A percentile compares a stretch with the other conserved stretches of the same genome.
These are phyloP conservation scores for Trichaptum fuscoviolaceum DNA, from an alignment of 768 basidiomycete species.

Conservation along the genomic window DNA sequence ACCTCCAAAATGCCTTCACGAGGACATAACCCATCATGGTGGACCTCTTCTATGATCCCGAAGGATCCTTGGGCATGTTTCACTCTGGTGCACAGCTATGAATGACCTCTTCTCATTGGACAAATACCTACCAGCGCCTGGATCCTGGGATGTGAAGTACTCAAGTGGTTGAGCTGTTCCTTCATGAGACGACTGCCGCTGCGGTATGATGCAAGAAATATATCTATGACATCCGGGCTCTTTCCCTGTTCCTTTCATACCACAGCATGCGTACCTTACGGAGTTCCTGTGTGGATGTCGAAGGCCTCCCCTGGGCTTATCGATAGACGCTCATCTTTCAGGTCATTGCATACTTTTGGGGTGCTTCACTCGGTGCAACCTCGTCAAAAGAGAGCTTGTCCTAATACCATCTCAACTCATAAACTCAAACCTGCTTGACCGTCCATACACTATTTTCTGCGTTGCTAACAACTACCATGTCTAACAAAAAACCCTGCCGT, in stretches of 20 bases:
- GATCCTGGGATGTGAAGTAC: background rate
- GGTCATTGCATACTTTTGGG: background rate
- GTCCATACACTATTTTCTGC: background rate
- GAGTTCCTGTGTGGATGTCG: background rate
- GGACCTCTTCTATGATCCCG: too few relatives aligned
- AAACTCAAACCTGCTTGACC: background rate
- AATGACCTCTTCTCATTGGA: background rate
- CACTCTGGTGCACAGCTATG: background rate
- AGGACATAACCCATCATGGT: too few relatives aligned
- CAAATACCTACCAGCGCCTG: background rate
- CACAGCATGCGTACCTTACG: background rate
- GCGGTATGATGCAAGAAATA: background rate
- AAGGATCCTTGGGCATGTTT: too few relatives aligned
- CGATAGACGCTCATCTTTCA: background rate
- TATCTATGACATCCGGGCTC: background rate
- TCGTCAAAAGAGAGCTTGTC: too few relatives aligned
- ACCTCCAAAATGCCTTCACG: too few relatives aligned
- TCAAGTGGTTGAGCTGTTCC: background rate
- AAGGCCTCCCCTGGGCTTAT: background rate
- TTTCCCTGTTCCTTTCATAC: background rate
- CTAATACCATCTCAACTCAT: background rate
- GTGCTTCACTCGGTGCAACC: background rate
- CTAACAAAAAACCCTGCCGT: background rate
- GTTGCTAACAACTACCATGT: background rate
- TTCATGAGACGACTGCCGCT: background rate